Evolutionary conservation across 2,329 filamentous ascomycete species (phyloP).

Genomic region (Exophiala mesophila): DNA sequence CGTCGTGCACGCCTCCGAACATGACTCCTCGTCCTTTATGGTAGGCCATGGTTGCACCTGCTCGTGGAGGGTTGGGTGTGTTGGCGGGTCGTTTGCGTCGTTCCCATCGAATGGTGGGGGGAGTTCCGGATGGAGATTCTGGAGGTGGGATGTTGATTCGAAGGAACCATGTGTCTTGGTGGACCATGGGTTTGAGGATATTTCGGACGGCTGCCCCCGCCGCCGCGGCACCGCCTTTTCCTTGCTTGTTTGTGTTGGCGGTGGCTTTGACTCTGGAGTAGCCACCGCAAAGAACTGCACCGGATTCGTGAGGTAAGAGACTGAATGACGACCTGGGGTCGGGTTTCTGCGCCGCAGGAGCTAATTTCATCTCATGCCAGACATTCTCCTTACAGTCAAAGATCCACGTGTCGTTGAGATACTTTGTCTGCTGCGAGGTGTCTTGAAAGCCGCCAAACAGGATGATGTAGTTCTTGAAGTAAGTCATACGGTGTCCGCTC

Average conservation of each 20-base stretch:
- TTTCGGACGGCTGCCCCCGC: too few species aligned
- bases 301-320: slow-evolving; percentile 81
- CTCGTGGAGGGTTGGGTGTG: slow-evolving; percentile 72
- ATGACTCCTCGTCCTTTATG: slow-evolving; percentile 90
- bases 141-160: slow-evolving; percentile 67
- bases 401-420: slow-evolving; percentile 88
- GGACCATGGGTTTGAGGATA: slow-evolving; percentile 77
- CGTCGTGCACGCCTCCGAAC: slow-evolving; percentile 92
- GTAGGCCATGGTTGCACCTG: slow-evolving; percentile 87
- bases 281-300: slow-evolving; percentile 85
- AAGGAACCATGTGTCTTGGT: slow-evolving; percentile 93
- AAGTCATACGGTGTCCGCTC: slow-evolving; percentile 92
- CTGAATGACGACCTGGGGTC: slow-evolving; percentile 90
- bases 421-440: slow-evolving; percentile 90
- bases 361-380: slow-evolving; percentile 74
- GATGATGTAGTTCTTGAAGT: slow-evolving; percentile 94
- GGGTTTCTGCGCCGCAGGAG: slow-evolving; percentile 76
- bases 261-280: slow-evolving; percentile 86
- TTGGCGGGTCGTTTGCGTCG: slow-evolving; percentile 89
- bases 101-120: slow-evolving; percentile 82
- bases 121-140: slow-evolving; percentile 60
- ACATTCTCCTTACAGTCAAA: slow-evolving; percentile 85
- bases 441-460: slow-evolving; percentile 97
- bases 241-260: slow-evolving; percentile 52
- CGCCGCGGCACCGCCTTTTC: slow-evolving; percentile 50